Percentiles rank a stretch among this genome's conserved stretches.
Evolutionary conservation across 768 basidiomycete genomes (phyloP).

Genomic region (Dendrothele bispora): DNA sequence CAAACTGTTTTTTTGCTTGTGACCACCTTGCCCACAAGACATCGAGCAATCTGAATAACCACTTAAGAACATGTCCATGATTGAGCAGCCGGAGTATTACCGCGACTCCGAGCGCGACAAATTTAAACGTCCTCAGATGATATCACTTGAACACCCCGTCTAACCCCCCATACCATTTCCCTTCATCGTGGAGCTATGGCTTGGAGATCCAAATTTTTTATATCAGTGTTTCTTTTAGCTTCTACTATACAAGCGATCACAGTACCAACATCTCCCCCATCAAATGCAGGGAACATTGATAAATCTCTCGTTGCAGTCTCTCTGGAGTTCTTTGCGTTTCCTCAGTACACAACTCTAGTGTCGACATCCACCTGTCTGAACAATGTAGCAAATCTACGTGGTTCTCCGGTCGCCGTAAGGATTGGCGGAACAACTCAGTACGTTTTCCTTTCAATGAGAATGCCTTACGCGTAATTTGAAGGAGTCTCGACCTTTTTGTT

Average conservation of each 20-base stretch:
- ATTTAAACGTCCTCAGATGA: no score
- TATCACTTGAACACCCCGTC: no score
- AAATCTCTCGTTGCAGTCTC: slow-evolving; percentile 33
- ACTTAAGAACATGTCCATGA: no score
- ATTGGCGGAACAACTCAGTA: slow-evolving; percentile 41
- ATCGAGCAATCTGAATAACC: no score
- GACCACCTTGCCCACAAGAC: no score
- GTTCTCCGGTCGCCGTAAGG: slow-evolving; percentile 30
- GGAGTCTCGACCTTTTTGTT: background rate
- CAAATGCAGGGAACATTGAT: slow-evolving; percentile 24
- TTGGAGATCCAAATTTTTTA: no score
- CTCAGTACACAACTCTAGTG: slow-evolving; percentile 29
- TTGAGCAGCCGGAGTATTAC: no score
- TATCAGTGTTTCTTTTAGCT: background rate
- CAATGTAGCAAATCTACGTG: slow-evolving; percentile 29
- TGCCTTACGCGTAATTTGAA: background rate
- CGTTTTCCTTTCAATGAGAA: slow-evolving; percentile 8
- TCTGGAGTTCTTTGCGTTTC: slow-evolving; percentile 40
- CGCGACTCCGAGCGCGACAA: no score
- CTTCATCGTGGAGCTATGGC: no score
- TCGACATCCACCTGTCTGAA: slow-evolving; percentile 32
- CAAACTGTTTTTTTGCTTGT: no score
- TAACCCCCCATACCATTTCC: no score
- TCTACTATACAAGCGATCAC: slow-evolving; percentile 2
- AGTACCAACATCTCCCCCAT: slow-evolving; percentile 26